Base-by-base conservation (phyloP, 2,329 filamentous ascomycete genomes). In the Orbilia javanica region DNA sequence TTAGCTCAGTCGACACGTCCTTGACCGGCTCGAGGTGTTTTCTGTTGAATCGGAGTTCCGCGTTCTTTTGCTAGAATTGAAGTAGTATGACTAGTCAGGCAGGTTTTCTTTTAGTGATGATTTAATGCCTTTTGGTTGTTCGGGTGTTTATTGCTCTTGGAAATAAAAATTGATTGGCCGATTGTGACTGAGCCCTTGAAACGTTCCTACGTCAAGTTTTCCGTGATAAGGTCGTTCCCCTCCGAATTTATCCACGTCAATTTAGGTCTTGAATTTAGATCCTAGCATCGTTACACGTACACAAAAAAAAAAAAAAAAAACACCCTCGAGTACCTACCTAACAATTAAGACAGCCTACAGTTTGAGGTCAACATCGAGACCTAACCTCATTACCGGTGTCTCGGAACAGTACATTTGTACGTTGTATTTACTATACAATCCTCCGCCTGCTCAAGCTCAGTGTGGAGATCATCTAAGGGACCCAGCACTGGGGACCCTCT, bases 1-100 rank as follows among this genome's bases (percentile, higher is more conserved):
- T 48, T 79, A n/a, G 42, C 55, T 11, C 74, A 78, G 31, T 25
- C 67, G 36, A 68, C 42, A 15, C 69, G 69, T 7, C 69, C 67
- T 60, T 63, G 46, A 42, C 29, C 8, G 34, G 13, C 20, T 22
- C n/a, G 6, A 52, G 27, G 11, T n/a, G 18, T n/a, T n/a, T 1
- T n/a, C 52, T 6, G 7, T 36, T 34, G 18, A 22, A 13, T 36
- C 22, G 8, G 31, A 22, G 10, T 39, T 20, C 4, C 15, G 5
- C 7, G 8, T 22, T 31, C 10, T n/a, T 7, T 31, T 31, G 50
- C 34, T 34, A 29, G 15, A 15, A 57, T 57, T 22, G 6, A 18
- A 15, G 10, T 31, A 52, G n/a, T 25, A 25, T 50, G 4, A 10
- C 27, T 53, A 39, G n/a, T 22, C 5, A 11, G 48, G 20, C 31